phyloP scores from a whole-genome alignment of 371 early-diverging fungal genomes.

The Saksenaea oblongispora region DNA sequence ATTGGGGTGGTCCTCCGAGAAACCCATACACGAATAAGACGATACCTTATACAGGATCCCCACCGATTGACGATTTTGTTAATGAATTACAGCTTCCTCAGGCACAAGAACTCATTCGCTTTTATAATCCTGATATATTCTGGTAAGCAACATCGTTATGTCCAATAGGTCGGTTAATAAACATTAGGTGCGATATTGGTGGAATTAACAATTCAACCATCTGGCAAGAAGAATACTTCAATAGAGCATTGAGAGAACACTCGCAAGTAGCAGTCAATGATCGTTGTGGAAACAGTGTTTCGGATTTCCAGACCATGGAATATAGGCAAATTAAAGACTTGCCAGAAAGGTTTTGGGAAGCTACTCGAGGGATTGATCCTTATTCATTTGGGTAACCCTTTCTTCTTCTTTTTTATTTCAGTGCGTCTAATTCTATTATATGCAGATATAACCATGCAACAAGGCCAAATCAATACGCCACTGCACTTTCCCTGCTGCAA shows the following conservation, averaged over 20 bases:
- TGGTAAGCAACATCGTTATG: slow-evolving; percentile 20
- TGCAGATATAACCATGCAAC: slow-evolving; percentile 32
- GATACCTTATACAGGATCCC: slow-evolving; percentile 23
- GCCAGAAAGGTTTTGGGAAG: slow-evolving; percentile 19
- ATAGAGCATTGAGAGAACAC: slow-evolving; percentile 12
- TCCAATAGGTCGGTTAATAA: background rate
- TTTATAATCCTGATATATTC: slow-evolving; percentile 30
- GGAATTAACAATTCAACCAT: slow-evolving; percentile 38
- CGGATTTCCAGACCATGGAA: slow-evolving; percentile 16
- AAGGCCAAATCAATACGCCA: slow-evolving; percentile 25
- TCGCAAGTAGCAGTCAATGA: slow-evolving; percentile 25
- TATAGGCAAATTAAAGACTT: background rate
- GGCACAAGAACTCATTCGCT: slow-evolving; percentile 24
- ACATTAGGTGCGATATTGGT: slow-evolving; percentile 35
- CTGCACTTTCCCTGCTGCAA: slow-evolving; percentile 17
- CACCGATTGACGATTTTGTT: slow-evolving; percentile 23
- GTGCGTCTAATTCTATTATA: background rate
- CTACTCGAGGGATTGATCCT: slow-evolving; percentile 21
- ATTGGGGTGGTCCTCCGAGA: slow-evolving; percentile 28
- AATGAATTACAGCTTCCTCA: slow-evolving; percentile 41
- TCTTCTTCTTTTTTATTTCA: background rate
- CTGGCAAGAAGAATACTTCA: slow-evolving; percentile 33
- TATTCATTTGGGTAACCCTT: slow-evolving; percentile 15
- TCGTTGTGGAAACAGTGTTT: slow-evolving; percentile 15
- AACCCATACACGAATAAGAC: slow-evolving; percentile 28